Evolutionary conservation across 2,329 filamentous ascomycete species (phyloP), one percentile per base, ranked within the genome.

Genomic region (Pyrenochaeta sp.): DNA sequence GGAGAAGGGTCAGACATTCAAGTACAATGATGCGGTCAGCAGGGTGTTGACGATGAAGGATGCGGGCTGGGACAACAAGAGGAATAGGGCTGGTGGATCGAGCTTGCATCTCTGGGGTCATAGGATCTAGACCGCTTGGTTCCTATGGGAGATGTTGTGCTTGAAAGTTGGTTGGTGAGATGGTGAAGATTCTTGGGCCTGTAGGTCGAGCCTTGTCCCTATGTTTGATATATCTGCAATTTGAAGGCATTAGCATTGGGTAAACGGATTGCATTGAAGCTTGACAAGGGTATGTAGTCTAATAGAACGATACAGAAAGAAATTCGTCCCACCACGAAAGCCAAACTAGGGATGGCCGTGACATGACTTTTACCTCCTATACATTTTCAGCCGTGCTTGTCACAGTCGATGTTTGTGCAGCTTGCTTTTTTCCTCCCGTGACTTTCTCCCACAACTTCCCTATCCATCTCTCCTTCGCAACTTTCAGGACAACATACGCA

Each of bases 401-500:
- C 15, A 17, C 15, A 28, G 13, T 20, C 7, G 41, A 28, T 11
- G 24, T 14, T 10, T 44, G 42, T 23, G 29, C 10, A 14, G 17
- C 34, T 48, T 36, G n/a, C 44, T 55, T 58, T 34, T 53, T 50
- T 1, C 52, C 49, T 2, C 47, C 52, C 9, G 57, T 51, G 11
- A 61, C n/a, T 17, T 48, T 65, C 21, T 45, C 57, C 66, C 64
- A 69, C n/a, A 57, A 3, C 28, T 47, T 62, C 2, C 62, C 61
- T 1, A 67, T 8, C 81, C 81, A 84, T 47, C 78, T 74, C 39
- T 76, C 80, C 58, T 82, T 78, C 49, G 77, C 77, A 9, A 74
- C 58, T 60, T 80, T 80, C 50, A 89, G 51, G 31, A 88, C 48
- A 3, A 72, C 61, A 76, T 83, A 88, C 0, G 85, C 83, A 7